Evolutionary conservation across 352 stramenopile genomes (phyloP).

Genomic region (Globisporangium uncinulatum): DNA sequence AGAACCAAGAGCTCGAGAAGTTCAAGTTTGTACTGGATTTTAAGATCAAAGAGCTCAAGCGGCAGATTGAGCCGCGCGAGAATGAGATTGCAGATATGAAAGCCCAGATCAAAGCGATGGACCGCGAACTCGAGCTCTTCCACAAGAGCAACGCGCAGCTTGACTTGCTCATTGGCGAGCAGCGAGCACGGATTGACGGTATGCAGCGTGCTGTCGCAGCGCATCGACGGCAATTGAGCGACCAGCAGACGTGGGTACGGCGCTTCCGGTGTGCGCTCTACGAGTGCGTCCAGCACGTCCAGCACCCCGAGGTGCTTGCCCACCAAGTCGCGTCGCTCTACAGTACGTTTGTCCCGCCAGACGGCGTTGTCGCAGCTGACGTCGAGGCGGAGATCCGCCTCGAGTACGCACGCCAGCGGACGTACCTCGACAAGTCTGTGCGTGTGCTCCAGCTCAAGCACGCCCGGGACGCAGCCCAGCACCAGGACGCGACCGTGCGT

Average conservation of each 20-base stretch:
- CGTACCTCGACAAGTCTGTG: constrained; percentile 92
- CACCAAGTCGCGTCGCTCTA: constrained; percentile 66
- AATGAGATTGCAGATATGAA: constrained; percentile 94
- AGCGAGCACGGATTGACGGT: constrained; percentile 89
- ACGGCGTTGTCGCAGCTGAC: constrained; percentile 31
- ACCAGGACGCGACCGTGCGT: constrained; percentile 58
- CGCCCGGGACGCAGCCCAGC: constrained; percentile 54
- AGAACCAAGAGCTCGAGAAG: constrained; percentile 96
- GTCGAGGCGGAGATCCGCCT: constrained; percentile 68
- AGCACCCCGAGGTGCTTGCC: constrained; percentile 77
- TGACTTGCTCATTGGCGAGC: constrained; percentile 93
- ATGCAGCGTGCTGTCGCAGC: constrained; percentile 79
- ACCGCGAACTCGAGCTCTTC: constrained; percentile 92
- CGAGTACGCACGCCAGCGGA: constrained; percentile 89
- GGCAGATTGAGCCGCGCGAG: constrained; percentile 94
- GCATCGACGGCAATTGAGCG: constrained; percentile 46
- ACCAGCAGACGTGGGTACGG: constrained; percentile 60
- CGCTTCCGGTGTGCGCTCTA: constrained; percentile 86
- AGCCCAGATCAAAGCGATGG: constrained; percentile 95
- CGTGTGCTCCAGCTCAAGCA: constrained; percentile 88
- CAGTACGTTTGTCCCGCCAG: constrained; percentile 56
- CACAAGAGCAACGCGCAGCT: constrained; percentile 93
- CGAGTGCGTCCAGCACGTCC: constrained; percentile 64
- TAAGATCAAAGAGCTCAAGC: constrained; percentile 97
- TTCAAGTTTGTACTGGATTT: constrained; percentile 97